Evolutionary conservation across 1,284 basidiomycete species (phyloP).

Genomic region (Cryptococcus neoformans): DNA sequence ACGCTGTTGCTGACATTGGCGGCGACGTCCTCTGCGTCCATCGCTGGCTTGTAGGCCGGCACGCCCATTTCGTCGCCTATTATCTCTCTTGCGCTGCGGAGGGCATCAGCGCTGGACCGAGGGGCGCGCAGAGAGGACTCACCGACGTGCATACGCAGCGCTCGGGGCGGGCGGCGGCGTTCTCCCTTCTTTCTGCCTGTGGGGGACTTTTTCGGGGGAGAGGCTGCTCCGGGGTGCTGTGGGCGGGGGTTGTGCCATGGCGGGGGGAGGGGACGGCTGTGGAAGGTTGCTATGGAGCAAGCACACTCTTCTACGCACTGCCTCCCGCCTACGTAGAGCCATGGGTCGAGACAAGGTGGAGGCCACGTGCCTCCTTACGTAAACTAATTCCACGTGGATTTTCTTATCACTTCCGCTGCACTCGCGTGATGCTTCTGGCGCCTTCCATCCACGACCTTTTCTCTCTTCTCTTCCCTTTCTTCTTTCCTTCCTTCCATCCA

Average conservation of each 20-base stretch:
- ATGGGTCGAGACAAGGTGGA: neutral
- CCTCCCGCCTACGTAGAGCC: no score
- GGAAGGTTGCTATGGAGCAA: neutral
- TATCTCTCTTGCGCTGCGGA: slow-evolving; percentile 68
- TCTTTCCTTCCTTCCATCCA: neutral
- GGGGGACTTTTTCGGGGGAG: slow-evolving; percentile 12
- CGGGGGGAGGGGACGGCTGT: neutral
- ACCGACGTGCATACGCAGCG: slow-evolving; percentile 84
- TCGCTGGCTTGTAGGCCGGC: slow-evolving; percentile 62
- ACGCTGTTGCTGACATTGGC: slow-evolving; percentile 57
- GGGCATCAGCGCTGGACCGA: slow-evolving; percentile 11
- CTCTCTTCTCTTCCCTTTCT: neutral
- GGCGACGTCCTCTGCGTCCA: slow-evolving; percentile 56
- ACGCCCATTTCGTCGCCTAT: slow-evolving; percentile 64
- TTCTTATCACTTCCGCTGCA: neutral
- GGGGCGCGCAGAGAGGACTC: slow-evolving; percentile 14
- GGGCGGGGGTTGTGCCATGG: neutral
- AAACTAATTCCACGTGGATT: neutral
- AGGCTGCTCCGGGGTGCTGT: slow-evolving; percentile 5
- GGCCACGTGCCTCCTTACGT: neutral
- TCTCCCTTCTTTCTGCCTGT: slow-evolving; percentile 18
- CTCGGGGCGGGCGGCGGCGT: slow-evolving; percentile 74
- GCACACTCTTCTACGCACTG: no score
- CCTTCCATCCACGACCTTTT: neutral
- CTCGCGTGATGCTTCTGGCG: neutral